phyloP scores from a whole-genome alignment of 139 green algal species.

The Edaphochlamys debaryana region DNA sequence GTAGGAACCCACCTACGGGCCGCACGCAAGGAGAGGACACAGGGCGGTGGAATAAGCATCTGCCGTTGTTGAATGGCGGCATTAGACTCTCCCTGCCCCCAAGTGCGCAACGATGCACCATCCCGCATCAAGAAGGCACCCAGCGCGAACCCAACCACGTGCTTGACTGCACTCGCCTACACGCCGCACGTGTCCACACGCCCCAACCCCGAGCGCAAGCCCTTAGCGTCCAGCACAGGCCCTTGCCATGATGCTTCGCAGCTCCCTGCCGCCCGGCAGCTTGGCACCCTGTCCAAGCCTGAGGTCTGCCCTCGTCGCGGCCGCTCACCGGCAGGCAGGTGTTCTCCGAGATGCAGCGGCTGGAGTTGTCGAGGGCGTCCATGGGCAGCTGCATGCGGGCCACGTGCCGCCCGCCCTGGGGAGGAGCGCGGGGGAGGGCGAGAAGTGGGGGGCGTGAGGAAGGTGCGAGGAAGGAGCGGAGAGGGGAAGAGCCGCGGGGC shows the following conservation, averaged over 20 bases:
- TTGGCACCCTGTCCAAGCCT: too few species aligned
- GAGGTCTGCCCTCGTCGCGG: too few species aligned
- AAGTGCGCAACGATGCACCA: too few species aligned
- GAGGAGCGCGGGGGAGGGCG: not conserved
- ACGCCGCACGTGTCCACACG: too few species aligned
- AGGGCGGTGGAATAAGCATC: not conserved
- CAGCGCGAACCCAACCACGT: too few species aligned
- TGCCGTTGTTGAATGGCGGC: not conserved
- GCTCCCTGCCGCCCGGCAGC: too few species aligned
- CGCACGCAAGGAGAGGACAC: not conserved
- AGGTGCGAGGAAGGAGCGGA: not conserved
- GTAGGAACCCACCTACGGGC: slow-evolving; percentile 71
- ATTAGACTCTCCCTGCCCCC: not conserved
- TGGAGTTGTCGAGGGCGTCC: slow-evolving; percentile 57
- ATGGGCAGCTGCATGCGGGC: slow-evolving; percentile 64
- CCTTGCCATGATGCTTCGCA: too few species aligned
- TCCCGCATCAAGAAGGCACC: too few species aligned
- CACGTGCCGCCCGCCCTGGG: slow-evolving; percentile 51
- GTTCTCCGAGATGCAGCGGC: slow-evolving; percentile 54
- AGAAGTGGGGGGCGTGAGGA: not conserved
- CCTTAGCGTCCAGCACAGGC: too few species aligned
- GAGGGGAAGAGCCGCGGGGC: not conserved
- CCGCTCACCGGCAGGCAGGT: slow-evolving; percentile 66
- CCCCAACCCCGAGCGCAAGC: too few species aligned
- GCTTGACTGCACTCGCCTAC: not conserved